Conservation (phyloP, 2,329 filamentous ascomycete genomes). For the Colletotrichum liaoningense region DNA sequence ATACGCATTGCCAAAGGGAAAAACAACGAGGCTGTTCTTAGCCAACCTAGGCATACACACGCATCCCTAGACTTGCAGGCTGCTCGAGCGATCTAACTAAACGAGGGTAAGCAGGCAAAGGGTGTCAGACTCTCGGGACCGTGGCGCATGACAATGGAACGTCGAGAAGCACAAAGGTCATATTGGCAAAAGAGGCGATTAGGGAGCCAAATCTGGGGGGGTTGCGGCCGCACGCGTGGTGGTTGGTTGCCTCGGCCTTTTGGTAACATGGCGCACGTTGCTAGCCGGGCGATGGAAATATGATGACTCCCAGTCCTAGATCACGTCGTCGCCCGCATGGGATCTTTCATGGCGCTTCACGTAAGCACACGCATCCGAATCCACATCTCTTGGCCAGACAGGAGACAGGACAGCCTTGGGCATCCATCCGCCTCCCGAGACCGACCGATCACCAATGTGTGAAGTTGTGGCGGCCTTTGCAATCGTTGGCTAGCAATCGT, state of each 20-base stretch:
- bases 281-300: constrained; percentile 28
- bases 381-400: constrained; percentile 10
- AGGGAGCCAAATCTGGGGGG: constrained; percentile 22
- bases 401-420: constrained; percentile 14
- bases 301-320: constrained; percentile 22
- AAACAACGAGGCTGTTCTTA: background rate
- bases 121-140: constrained; percentile 31
- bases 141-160: constrained; percentile 30
- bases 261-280: constrained; percentile 24
- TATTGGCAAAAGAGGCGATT: constrained; percentile 9
- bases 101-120: background rate
- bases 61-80: background rate
- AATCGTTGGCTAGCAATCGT: background rate
- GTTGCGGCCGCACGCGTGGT: background rate
- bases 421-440: constrained; percentile 13
- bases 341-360: constrained; percentile 32
- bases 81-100: constrained; percentile 2
- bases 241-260: constrained; percentile 31
- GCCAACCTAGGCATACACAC: background rate
- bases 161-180: constrained; percentile 29
- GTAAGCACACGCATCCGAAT: constrained; percentile 23
- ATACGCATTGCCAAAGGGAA: constrained; percentile 5
- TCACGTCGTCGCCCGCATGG: constrained; percentile 33
- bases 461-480: background rate
- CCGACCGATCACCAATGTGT: background rate